Conservation (phyloP, 306 rosid genomes). For the Betula pendula region DNA sequence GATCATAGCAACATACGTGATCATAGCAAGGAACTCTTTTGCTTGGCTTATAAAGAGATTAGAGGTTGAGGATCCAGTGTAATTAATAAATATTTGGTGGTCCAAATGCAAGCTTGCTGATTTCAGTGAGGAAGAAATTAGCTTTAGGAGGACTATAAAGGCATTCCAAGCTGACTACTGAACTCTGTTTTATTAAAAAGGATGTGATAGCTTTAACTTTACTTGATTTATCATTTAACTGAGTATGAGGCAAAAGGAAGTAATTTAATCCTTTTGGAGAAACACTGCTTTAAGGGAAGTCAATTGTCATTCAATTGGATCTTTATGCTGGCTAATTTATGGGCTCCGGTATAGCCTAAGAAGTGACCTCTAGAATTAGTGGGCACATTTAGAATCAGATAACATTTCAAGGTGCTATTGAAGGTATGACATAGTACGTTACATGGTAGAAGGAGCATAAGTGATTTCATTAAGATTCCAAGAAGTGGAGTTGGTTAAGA, state of each 20-base stretch:
- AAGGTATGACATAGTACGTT: background rate
- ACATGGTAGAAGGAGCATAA: background rate
- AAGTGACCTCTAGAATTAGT: background rate
- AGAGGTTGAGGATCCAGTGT: background rate
- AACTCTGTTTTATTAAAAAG: no score
- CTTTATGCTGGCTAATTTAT: background rate
- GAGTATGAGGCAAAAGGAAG: background rate
- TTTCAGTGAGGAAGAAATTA: background rate
- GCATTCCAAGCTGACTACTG: no score
- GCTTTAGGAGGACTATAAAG: background rate
- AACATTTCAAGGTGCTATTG: background rate
- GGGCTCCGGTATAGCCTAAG: background rate
- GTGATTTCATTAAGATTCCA: no score
- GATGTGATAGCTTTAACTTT: no score
- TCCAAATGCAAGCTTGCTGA: background rate
- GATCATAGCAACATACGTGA: background rate
- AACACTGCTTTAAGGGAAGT: background rate
- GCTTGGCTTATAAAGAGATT: background rate
- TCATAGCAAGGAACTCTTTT: background rate
- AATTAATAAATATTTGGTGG: background rate
- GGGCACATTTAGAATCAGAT: background rate
- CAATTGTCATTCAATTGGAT: background rate
- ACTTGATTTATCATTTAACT: background rate
- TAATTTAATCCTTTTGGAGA: background rate
- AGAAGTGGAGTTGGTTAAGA: no score